Conservation (phyloP, 148 eudicot genomes). For the Tetragonia tetragonoides region DNA sequence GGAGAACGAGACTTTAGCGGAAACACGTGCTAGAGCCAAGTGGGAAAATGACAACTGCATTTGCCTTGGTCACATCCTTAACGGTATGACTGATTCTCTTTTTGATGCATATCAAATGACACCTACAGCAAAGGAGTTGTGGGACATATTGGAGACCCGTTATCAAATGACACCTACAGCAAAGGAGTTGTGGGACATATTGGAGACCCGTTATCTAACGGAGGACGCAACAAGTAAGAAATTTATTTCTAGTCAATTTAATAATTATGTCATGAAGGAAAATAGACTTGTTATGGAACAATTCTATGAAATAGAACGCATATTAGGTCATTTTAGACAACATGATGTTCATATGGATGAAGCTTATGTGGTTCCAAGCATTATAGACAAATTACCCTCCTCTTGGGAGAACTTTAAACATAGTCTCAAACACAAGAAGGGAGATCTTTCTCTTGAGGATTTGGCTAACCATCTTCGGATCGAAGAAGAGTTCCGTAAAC, state of each 20-base stretch:
- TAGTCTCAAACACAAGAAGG: slow-evolving; percentile 6
- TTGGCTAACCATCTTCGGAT: neutral
- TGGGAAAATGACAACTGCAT: slow-evolving; percentile 1
- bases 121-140: neutral
- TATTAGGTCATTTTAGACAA: neutral
- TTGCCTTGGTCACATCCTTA: neutral
- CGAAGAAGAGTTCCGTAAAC: neutral
- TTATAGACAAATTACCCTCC: slow-evolving; percentile 2
- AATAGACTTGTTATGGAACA: neutral
- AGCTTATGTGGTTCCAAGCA: too few species aligned
- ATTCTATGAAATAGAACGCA: neutral
- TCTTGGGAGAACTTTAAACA: slow-evolving; percentile 6
- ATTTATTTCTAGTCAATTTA: neutral
- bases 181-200: neutral
- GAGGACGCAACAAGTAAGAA: neutral
- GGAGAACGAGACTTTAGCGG: too few species aligned
- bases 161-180: neutral
- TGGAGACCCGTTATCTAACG: neutral
- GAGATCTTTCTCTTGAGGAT: slow-evolving; percentile 5
- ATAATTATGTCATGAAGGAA: neutral
- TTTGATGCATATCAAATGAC: neutral
- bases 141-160: neutral
- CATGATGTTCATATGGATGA: too few species aligned
- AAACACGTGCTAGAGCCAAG: neutral
- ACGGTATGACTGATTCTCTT: neutral